Percentiles rank a stretch among this genome's conserved stretches.
Conservation (phyloP, 331 rosid genomes). For the Acacia concinna region DNA sequence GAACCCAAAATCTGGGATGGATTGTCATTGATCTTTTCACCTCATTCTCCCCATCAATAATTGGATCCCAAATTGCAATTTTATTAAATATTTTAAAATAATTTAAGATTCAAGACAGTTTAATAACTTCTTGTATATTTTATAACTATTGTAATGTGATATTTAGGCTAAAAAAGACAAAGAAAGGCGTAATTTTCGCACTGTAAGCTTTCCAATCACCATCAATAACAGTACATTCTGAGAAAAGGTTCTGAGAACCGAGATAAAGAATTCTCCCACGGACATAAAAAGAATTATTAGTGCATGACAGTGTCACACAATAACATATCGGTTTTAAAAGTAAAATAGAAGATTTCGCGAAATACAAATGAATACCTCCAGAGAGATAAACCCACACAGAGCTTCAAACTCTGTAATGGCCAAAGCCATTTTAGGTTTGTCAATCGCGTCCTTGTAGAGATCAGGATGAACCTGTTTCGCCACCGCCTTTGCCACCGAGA, state of each 20-base stretch:
- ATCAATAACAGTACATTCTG: background rate
- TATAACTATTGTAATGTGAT: too few species aligned
- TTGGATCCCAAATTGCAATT: background rate
- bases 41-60: background rate
- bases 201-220: background rate
- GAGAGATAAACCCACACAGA: slow-evolving; percentile 64
- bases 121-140: too few species aligned
- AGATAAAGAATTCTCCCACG: background rate
- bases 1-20: too few species aligned
- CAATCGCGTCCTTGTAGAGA: too few species aligned
- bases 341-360: background rate
- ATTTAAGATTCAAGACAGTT: background rate
- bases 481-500: slow-evolving; percentile 68
- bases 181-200: background rate
- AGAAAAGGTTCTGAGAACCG: background rate
- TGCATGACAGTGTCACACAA: too few species aligned
- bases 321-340: too few species aligned
- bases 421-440: slow-evolving; percentile 83
- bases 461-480: slow-evolving; percentile 86
- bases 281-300: too few species aligned
- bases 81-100: background rate
- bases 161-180: background rate
- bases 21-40: slow-evolving; percentile 8
- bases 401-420: slow-evolving; percentile 67
- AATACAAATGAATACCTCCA: slow-evolving; percentile 47